phyloP scores from a whole-genome alignment of 2,329 filamentous ascomycete species.

The Periconia sp. region DNA sequence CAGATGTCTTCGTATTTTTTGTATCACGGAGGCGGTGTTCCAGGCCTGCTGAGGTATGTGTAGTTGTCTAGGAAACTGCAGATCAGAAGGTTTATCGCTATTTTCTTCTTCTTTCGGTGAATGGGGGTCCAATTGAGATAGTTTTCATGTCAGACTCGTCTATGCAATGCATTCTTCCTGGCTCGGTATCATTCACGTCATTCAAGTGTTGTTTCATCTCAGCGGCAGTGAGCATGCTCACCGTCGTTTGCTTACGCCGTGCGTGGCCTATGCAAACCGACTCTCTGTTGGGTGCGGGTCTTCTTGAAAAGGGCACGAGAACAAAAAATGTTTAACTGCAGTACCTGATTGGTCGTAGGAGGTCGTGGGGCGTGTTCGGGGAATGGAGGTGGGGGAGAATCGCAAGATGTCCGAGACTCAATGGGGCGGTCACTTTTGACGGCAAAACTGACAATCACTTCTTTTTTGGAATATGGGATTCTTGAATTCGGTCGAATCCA shows the following conservation, averaged over 20 bases:
- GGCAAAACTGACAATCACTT: too few relatives aligned
- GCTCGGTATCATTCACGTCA: background rate
- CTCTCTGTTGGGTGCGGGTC: too few relatives aligned
- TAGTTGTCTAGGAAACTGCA: too few relatives aligned
- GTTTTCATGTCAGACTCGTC: background rate
- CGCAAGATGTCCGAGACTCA: background rate
- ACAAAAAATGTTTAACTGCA: background rate
- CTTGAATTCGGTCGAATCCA: too few relatives aligned
- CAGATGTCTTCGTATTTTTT: background rate
- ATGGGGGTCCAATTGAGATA: too few relatives aligned
- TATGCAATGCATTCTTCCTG: background rate
- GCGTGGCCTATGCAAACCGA: too few relatives aligned
- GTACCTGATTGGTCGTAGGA: background rate
- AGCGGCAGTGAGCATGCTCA: too few relatives aligned
- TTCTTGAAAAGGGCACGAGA: background rate
- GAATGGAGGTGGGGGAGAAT: background rate
- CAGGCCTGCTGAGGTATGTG: background rate
- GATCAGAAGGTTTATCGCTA: too few relatives aligned
- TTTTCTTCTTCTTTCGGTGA: too few relatives aligned
- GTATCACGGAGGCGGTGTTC: background rate
- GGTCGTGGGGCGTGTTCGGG: background rate
- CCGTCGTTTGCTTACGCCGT: too few relatives aligned
- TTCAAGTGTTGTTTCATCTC: background rate
- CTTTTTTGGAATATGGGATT: too few relatives aligned
- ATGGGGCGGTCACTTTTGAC: too few relatives aligned